phyloP scores from a whole-genome alignment of 176 grass and related monocot species.

The Lolium perenne region DNA sequence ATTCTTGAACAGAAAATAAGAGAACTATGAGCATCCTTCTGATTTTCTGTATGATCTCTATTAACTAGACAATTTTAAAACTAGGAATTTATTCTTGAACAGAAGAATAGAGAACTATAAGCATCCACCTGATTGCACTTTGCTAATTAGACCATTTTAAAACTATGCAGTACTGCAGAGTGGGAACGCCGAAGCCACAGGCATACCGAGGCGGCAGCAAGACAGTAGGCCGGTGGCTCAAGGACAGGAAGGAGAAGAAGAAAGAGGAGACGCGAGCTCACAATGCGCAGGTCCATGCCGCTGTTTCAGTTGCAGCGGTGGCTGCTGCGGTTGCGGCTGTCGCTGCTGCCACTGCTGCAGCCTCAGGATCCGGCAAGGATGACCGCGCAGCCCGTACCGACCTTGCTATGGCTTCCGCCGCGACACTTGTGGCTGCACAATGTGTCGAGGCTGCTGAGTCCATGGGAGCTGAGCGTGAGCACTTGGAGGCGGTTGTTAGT shows the following conservation, averaged over 20 bases:
- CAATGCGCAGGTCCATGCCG: slow-evolving; percentile 86
- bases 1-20: neutral
- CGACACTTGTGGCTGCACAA: slow-evolving; percentile 84
- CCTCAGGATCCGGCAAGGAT: slow-evolving; percentile 72
- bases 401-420: slow-evolving; percentile 84
- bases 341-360: slow-evolving; percentile 62
- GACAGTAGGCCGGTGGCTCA: slow-evolving; percentile 93
- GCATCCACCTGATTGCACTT: neutral
- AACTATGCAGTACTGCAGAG: slow-evolving; percentile 72
- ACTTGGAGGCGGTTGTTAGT: slow-evolving; percentile 72
- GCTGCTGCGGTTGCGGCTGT: slow-evolving; percentile 80
- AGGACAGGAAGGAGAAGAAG: slow-evolving; percentile 91
- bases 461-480: slow-evolving; percentile 94
- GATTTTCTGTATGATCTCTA: neutral
- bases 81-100: neutral
- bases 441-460: slow-evolving; percentile 79
- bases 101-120: neutral
- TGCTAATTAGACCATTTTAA: neutral
- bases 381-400: slow-evolving; percentile 70
- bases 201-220: slow-evolving; percentile 65
- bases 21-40: neutral
- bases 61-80: neutral
- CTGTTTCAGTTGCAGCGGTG: slow-evolving; percentile 81
- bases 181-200: slow-evolving; percentile 74
- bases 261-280: slow-evolving; percentile 97